phyloP scores from a whole-genome alignment of 176 grass and related monocot species.

The Tillandsia fasciculata region DNA sequence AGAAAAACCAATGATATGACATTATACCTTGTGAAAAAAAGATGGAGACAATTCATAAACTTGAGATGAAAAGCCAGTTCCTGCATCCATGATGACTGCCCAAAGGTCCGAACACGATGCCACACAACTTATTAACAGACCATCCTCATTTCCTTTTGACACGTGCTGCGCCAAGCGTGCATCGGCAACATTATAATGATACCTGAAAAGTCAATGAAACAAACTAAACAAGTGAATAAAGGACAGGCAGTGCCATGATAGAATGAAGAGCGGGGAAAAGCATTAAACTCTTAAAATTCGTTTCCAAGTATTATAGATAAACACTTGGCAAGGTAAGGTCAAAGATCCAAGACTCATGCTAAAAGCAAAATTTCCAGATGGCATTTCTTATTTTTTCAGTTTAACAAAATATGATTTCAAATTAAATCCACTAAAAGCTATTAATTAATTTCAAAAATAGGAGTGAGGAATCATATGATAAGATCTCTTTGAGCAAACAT shows the following conservation, averaged over 20 bases:
- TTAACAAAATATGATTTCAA: too few species aligned
- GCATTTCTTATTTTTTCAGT: too few species aligned
- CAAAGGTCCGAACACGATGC: constrained; percentile 62
- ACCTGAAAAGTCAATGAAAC: constrained; percentile 36
- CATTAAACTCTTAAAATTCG: too few species aligned
- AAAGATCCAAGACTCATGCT: too few species aligned
- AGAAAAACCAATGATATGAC: not conserved
- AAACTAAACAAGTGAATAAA: constrained; percentile 10
- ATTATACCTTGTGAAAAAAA: constrained; percentile 33
- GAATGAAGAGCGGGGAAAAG: not conserved
- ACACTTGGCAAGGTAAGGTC: too few species aligned
- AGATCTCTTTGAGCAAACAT: too few species aligned
- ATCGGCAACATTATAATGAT: constrained; percentile 64
- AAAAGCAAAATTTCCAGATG: too few species aligned
- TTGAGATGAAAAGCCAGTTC: constrained; percentile 60
- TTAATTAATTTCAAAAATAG: too few species aligned
- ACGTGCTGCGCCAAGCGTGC: constrained; percentile 50
- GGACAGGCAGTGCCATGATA: not conserved
- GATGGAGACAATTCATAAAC: constrained; percentile 51
- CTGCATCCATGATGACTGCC: constrained; percentile 79
- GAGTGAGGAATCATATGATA: too few species aligned
- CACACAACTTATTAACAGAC: constrained; percentile 65
- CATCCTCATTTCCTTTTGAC: constrained; percentile 69
- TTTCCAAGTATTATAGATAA: too few species aligned
- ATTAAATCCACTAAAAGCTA: too few species aligned